These are phyloP conservation scores for Fusarium verrucosum DNA, from an alignment of 2,329 filamentous ascomycete genomes.

Conservation along the genomic window DNA sequence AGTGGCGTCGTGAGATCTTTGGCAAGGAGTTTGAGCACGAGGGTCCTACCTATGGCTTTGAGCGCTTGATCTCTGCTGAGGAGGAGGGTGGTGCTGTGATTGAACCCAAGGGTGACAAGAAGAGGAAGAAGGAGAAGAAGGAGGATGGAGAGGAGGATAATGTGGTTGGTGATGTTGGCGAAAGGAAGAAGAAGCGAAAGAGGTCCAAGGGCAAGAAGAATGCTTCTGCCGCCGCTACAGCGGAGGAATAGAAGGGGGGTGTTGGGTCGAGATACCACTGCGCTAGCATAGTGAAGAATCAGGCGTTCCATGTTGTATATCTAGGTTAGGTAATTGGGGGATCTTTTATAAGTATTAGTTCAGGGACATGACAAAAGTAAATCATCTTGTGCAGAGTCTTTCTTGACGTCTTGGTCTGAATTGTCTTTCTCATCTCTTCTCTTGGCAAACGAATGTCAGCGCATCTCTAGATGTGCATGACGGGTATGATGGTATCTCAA, in stretches of 20 bases:
- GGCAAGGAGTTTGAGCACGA: constrained; percentile 65
- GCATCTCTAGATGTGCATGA: constrained; percentile 19
- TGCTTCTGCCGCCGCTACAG: constrained; percentile 42
- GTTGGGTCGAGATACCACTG: constrained; percentile 34
- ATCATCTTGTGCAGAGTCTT: not conserved
- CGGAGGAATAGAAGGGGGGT: constrained; percentile 29
- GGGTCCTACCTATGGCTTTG: constrained; percentile 68
- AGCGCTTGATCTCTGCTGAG: constrained; percentile 49
- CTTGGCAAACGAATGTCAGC: constrained; percentile 23
- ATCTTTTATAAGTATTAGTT: constrained; percentile 22
- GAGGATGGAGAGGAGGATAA: constrained; percentile 30
- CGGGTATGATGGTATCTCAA: constrained; percentile 41
- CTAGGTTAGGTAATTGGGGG: constrained; percentile 5
- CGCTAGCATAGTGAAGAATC: constrained; percentile 29
- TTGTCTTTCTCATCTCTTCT: constrained; percentile 4
- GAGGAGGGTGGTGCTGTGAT: constrained; percentile 42
- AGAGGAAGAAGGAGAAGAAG: constrained; percentile 22
- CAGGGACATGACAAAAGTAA: constrained; percentile 18
- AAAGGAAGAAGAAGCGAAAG: constrained; percentile 62
- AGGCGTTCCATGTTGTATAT: constrained; percentile 39
- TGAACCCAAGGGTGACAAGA: constrained; percentile 34
- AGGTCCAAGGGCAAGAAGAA: constrained; percentile 57
- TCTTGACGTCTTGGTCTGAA: not conserved
- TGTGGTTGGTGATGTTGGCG: constrained; percentile 42
- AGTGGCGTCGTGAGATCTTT: constrained; percentile 80